Percentiles rank a stretch among this genome's conserved stretches.
phyloP scores from a whole-genome alignment of 179 eudicot species.

The Gypsophila paniculata region DNA sequence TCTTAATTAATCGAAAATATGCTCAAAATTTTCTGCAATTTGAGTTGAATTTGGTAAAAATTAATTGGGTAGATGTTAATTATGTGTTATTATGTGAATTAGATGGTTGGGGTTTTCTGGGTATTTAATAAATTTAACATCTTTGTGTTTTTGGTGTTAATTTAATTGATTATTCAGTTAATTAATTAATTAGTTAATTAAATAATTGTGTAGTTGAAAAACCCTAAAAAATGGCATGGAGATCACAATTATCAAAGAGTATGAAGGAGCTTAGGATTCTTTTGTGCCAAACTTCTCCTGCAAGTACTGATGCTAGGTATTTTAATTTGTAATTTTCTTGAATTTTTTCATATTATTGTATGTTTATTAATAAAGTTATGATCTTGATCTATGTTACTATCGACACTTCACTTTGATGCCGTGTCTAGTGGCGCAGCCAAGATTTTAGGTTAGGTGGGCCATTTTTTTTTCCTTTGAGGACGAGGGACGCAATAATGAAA shows the following conservation, averaged over 20 bases:
- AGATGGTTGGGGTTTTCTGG: not conserved
- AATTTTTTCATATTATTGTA: no score
- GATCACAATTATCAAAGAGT: conserved; percentile 50
- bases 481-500: no score
- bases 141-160: not conserved
- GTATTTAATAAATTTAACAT: not conserved
- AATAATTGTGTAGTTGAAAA: conserved; percentile 12
- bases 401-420: no score
- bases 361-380: no score
- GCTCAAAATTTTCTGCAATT: not conserved
- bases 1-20: not conserved
- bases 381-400: no score
- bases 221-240: conserved; percentile 59
- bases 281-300: conserved; percentile 70
- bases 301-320: conserved; percentile 80
- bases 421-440: no score
- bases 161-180: not conserved
- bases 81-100: not conserved
- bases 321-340: not conserved
- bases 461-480: no score
- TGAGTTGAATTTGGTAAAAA: not conserved
- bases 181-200: no score
- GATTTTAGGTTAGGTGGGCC: no score
- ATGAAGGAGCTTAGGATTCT: conserved; percentile 80
- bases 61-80: not conserved